Conservation (phyloP, 805 yeast species). For the Starmerella tilneyi region DNA sequence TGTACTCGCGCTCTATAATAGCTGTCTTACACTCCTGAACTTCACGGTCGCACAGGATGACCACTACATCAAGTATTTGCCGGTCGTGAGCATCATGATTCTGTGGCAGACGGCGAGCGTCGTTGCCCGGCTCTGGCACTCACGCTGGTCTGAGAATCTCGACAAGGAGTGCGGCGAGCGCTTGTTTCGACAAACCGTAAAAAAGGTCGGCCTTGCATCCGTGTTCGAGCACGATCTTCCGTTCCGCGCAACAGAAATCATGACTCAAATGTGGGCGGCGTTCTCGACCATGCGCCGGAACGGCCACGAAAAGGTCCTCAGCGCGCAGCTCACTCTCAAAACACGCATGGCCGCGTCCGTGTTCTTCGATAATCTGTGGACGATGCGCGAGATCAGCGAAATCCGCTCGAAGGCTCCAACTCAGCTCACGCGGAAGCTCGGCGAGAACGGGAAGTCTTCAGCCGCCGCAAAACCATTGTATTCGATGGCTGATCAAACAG, state of each 20-base stretch:
- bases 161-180: slow-evolving; percentile 65
- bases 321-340: slow-evolving; percentile 39
- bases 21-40: slow-evolving; percentile 58
- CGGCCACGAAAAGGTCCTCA: slow-evolving; percentile 35
- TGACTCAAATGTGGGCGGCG: slow-evolving; percentile 88
- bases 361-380: slow-evolving; percentile 81
- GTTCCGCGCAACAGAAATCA: slow-evolving; percentile 82
- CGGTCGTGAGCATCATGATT: slow-evolving; percentile 62
- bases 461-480: neutral
- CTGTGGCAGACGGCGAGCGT: slow-evolving; percentile 91
- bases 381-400: slow-evolving; percentile 77
- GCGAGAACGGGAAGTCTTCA: neutral
- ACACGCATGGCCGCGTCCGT: slow-evolving; percentile 88
- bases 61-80: slow-evolving; percentile 62
- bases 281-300: slow-evolving; percentile 44
- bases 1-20: slow-evolving; percentile 64
- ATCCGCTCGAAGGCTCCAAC: slow-evolving; percentile 41
- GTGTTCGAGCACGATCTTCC: slow-evolving; percentile 87
- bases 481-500: no score
- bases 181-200: slow-evolving; percentile 33
- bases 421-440: slow-evolving; percentile 21
- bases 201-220: slow-evolving; percentile 63
- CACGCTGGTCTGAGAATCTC: slow-evolving; percentile 54
- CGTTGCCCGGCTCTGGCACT: slow-evolving; percentile 66
- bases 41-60: slow-evolving; percentile 57